These are phyloP conservation scores for Tricholoma sp. DNA, from an alignment of 768 basidiomycete genomes.

Conservation along the genomic window DNA sequence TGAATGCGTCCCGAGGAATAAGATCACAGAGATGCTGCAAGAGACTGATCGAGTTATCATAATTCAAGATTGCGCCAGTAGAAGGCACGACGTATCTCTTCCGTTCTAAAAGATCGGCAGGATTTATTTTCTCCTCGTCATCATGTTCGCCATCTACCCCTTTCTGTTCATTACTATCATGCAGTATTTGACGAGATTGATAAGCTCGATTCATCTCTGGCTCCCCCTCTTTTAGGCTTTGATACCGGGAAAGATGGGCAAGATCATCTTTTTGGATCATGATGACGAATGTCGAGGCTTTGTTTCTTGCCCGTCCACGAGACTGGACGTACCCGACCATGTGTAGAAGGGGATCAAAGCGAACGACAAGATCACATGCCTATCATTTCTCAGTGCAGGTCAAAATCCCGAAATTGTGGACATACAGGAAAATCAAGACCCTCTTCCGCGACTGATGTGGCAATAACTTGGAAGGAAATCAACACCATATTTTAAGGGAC, in stretches of 20 bases:
- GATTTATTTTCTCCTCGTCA: slow-evolving; percentile 33
- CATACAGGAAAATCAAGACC: slow-evolving; percentile 84
- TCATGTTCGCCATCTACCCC: slow-evolving; percentile 38
- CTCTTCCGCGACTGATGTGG: slow-evolving; percentile 88
- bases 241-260: slow-evolving; percentile 53
- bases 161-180: slow-evolving; percentile 20
- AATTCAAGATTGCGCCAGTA: slow-evolving; percentile 77
- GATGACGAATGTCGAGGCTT: slow-evolving; percentile 71
- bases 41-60: slow-evolving; percentile 66
- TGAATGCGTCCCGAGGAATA: slow-evolving; percentile 70
- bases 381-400: slow-evolving; percentile 21
- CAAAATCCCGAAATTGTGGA: background rate
- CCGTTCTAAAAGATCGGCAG: slow-evolving; percentile 55
- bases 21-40: slow-evolving; percentile 75
- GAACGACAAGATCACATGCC: slow-evolving; percentile 84
- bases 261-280: slow-evolving; percentile 67
- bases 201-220: slow-evolving; percentile 61
- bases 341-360: slow-evolving; percentile 78
- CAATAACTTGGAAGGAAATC: slow-evolving; percentile 47
- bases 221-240: slow-evolving; percentile 53
- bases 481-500: background rate
- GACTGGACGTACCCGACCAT: slow-evolving; percentile 89
- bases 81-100: slow-evolving; percentile 69
- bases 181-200: slow-evolving; percentile 42
- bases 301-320: slow-evolving; percentile 78